phyloP scores from a whole-genome alignment of 2,329 filamentous ascomycete species.

The Cladosporium sp. region DNA sequence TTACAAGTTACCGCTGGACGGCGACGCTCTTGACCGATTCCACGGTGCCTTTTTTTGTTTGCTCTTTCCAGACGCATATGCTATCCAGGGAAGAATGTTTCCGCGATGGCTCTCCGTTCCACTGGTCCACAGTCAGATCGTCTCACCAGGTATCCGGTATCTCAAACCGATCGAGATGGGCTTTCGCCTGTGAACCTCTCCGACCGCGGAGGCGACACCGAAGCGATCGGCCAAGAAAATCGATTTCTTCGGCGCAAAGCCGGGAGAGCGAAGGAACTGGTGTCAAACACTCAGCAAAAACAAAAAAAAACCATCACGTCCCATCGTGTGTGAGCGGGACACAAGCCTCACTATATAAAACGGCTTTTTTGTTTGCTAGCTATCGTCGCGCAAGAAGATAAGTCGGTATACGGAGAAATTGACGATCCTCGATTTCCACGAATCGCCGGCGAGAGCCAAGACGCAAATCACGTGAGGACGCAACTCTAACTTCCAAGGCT shows the following conservation, averaged over 20 bases:
- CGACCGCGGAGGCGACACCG: background rate
- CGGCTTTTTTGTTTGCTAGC: background rate
- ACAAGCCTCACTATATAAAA: background rate
- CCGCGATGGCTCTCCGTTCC: background rate
- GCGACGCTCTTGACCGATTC: background rate
- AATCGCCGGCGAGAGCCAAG: background rate
- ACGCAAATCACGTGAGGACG: background rate
- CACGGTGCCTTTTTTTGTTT: background rate
- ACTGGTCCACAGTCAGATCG: background rate
- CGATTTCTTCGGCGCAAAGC: background rate
- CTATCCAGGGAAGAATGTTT: background rate
- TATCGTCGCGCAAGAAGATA: background rate
- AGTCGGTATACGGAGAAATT: background rate
- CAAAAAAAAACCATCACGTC: background rate
- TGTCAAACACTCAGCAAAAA: background rate
- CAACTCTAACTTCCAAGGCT: background rate
- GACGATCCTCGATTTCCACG: background rate
- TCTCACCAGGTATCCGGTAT: background rate
- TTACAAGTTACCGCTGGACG: background rate
- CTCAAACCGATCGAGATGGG: background rate
- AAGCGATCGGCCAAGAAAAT: background rate
- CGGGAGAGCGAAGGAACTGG: slow-evolving; percentile 4
- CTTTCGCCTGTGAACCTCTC: background rate
- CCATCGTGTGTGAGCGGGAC: background rate
- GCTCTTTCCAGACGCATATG: background rate